These are phyloP conservation scores for Macrolepiota dolichaula DNA, from an alignment of 768 basidiomycete species.

Conservation along the genomic window DNA sequence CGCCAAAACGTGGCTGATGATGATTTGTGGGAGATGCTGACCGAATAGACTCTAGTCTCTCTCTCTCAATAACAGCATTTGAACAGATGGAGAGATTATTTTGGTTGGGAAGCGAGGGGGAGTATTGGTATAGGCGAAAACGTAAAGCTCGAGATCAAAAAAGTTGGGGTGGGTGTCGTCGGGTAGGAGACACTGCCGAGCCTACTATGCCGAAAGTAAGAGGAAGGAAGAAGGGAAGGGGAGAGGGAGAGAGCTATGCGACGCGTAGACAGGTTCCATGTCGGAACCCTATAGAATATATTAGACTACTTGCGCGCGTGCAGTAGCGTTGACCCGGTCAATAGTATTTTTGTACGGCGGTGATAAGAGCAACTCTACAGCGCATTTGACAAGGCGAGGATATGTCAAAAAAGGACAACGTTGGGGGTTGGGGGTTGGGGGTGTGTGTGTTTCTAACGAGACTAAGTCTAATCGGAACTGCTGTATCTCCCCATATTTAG, in stretches of 20 bases:
- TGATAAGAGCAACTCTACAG: neutral
- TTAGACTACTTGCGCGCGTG: neutral
- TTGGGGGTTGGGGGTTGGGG: neutral
- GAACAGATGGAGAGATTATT: no score
- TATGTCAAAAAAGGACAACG: neutral
- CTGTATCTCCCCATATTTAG: neutral
- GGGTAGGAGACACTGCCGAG: neutral
- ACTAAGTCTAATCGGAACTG: neutral
- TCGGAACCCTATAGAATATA: neutral
- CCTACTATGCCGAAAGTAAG: neutral
- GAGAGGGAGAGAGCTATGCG: neutral
- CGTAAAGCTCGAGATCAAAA: neutral
- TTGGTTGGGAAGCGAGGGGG: no score
- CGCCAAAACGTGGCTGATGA: no score
- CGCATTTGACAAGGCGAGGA: neutral
- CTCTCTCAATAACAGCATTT: no score
- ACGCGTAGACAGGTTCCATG: neutral
- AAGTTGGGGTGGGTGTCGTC: neutral
- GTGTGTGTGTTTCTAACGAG: no score
- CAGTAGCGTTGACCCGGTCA: neutral
- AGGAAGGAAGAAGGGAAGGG: neutral
- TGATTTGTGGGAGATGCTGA: no score
- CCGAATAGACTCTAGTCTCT: no score
- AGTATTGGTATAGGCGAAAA: neutral
- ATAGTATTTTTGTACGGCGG: conserved; percentile 5